Conservation (phyloP, 1,139 yeast genomes). For the Arxiozyma telluris region DNA sequence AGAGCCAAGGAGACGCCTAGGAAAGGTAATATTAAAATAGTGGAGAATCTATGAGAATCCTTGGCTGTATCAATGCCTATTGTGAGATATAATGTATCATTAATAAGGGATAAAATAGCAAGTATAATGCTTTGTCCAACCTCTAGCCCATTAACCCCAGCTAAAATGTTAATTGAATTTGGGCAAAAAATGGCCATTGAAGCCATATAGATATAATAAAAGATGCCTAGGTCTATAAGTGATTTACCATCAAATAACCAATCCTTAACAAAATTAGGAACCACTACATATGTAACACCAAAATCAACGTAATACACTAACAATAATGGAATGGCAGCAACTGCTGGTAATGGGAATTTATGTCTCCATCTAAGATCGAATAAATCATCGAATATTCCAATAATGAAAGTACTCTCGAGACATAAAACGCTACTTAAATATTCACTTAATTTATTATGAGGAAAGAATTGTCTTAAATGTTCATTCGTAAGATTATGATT, state of each 20-base stretch:
- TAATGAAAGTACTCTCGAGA: slow-evolving; percentile 69
- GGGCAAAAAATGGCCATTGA: slow-evolving; percentile 90
- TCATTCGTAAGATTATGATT: slow-evolving; percentile 9
- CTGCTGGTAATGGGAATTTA: slow-evolving; percentile 89
- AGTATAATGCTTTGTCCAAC: slow-evolving; percentile 88
- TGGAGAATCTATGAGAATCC: slow-evolving; percentile 76
- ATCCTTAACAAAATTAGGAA: slow-evolving; percentile 59
- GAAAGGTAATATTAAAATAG: slow-evolving; percentile 74
- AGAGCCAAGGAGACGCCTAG: slow-evolving; percentile 76
- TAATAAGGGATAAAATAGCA: slow-evolving; percentile 58
- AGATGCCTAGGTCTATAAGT: slow-evolving; percentile 63
- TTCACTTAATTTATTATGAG: slow-evolving; percentile 78
- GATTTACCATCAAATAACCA: slow-evolving; percentile 29
- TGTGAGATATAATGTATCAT: slow-evolving; percentile 65
- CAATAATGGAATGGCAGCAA: slow-evolving; percentile 84
- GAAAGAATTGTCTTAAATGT: slow-evolving; percentile 40
- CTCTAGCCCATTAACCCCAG: slow-evolving; percentile 93
- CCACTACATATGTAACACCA: slow-evolving; percentile 81
- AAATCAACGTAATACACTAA: slow-evolving; percentile 90
- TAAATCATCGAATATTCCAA: slow-evolving; percentile 89
- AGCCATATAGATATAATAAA: slow-evolving; percentile 85
- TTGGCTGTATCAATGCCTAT: slow-evolving; percentile 53
- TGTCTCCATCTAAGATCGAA: slow-evolving; percentile 97
- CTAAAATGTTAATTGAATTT: slow-evolving; percentile 89
- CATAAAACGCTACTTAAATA: slow-evolving; percentile 79